These are phyloP conservation scores for Bremia lactucae DNA, from an alignment of 352 stramenopile genomes.

Conservation along the genomic window DNA sequence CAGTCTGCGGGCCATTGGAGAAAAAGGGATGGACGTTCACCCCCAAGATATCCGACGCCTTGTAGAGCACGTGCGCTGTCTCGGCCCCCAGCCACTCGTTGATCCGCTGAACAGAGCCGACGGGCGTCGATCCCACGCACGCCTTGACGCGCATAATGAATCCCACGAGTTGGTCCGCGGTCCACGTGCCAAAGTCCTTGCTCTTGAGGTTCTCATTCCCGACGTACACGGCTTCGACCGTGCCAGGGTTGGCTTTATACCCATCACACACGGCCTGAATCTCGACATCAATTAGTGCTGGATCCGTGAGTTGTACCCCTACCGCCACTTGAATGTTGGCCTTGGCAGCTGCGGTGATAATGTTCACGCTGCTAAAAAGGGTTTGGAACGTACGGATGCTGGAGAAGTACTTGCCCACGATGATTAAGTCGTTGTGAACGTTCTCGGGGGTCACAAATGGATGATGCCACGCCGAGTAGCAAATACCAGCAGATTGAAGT, in stretches of 20 bases:
- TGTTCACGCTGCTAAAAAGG: conserved; percentile 48
- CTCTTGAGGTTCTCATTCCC: conserved; percentile 73
- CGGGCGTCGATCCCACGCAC: conserved; percentile 30
- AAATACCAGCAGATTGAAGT: conserved; percentile 16
- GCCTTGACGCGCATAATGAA: conserved; percentile 48
- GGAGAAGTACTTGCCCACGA: conserved; percentile 38
- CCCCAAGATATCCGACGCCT: conserved; percentile 17
- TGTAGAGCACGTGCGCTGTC: conserved; percentile 21
- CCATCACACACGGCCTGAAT: conserved; percentile 57
- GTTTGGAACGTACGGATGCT: conserved; percentile 63
- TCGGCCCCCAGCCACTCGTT: conserved; percentile 46
- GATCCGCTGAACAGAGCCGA: conserved; percentile 71
- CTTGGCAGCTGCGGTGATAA: conserved; percentile 31
- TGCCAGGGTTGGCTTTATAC: conserved; percentile 23
- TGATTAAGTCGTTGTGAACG: conserved; percentile 29
- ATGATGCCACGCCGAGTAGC: conserved; percentile 32
- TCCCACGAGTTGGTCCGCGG: conserved; percentile 26
- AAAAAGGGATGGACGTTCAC: conserved; percentile 81
- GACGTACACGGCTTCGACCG: conserved; percentile 56
- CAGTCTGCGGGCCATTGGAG: conserved; percentile 23
- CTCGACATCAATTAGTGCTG: conserved; percentile 27
- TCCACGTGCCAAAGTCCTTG: conserved; percentile 30
- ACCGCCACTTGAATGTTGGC: conserved; percentile 54
- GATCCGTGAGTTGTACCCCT: conserved; percentile 53
- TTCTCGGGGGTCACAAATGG: conserved; percentile 22